A percentile compares a stretch with the other conserved stretches of the same genome.
phyloP scores from a whole-genome alignment of 2,329 filamentous ascomycete species.

The Hymenoscyphus linearis region DNA sequence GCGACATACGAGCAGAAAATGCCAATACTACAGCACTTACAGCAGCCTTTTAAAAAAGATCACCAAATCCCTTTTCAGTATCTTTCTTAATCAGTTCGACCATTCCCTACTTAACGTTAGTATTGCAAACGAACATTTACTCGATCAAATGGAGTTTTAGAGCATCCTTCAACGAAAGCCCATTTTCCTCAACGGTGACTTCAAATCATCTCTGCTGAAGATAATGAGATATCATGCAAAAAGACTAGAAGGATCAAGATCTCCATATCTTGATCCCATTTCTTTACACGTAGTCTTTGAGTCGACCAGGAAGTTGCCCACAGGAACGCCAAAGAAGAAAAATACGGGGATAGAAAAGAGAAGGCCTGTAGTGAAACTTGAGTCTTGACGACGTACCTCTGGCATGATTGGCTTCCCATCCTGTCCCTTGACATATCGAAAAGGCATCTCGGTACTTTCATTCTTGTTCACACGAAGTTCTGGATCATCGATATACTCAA shows the following conservation, averaged over 20 bases:
- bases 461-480: conserved; percentile 86
- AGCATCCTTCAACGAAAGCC: background rate
- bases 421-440: conserved; percentile 79
- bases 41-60: conserved; percentile 58
- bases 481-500: conserved; percentile 81
- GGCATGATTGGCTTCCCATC: conserved; percentile 86
- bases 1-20: background rate
- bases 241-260: background rate
- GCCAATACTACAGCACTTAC: background rate
- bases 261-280: too few relatives aligned
- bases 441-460: conserved; percentile 96
- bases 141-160: background rate
- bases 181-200: too few relatives aligned
- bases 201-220: too few relatives aligned
- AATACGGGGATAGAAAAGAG: too few relatives aligned
- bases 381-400: conserved; percentile 51
- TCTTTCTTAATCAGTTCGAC: conserved; percentile 88
- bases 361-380: background rate
- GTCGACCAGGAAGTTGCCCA: too few relatives aligned
- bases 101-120: conserved; percentile 61
- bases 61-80: conserved; percentile 84
- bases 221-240: too few relatives aligned
- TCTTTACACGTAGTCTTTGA: too few relatives aligned
- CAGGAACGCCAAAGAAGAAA: background rate
- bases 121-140: background rate